Conservation (phyloP, 2,329 filamentous ascomycete species). For the Epichloe uncinata region DNA sequence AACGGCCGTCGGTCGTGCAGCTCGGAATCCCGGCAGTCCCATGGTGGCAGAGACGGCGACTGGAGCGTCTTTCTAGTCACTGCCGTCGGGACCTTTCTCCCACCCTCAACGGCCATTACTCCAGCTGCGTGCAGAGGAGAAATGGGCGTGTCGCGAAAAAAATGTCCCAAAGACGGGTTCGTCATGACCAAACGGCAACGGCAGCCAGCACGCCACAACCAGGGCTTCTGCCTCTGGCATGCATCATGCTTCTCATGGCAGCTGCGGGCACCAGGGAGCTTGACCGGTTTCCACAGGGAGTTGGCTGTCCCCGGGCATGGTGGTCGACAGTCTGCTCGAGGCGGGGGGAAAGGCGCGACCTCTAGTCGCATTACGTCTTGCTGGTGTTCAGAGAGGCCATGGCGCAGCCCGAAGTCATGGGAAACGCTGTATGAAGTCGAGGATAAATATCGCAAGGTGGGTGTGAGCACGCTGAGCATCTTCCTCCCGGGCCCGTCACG, state of each 20-base stretch:
- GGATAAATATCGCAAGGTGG: not conserved
- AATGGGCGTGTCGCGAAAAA: conserved; percentile 24
- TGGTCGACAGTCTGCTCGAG: too few species aligned
- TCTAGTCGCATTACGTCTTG: too few species aligned
- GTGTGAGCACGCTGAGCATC: not conserved
- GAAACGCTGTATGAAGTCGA: not conserved
- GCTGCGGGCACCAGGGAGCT: too few species aligned
- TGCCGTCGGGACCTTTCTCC: conserved; percentile 24
- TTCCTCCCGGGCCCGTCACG: not conserved
- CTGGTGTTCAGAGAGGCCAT: too few species aligned
- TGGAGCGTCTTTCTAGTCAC: conserved; percentile 30
- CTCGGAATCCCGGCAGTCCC: conserved; percentile 23
- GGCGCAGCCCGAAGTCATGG: not conserved
- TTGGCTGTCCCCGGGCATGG: too few species aligned
- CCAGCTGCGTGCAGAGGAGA: conserved; percentile 29
- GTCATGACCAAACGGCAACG: conserved; percentile 27
- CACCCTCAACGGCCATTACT: conserved; percentile 20
- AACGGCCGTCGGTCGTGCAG: conserved; percentile 16
- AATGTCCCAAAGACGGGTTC: conserved; percentile 16
- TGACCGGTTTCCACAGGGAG: too few species aligned
- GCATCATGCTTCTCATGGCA: too few species aligned
- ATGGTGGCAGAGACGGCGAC: conserved; percentile 15
- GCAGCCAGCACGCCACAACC: conserved; percentile 23
- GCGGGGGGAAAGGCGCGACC: too few species aligned
- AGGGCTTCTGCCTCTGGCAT: too few species aligned